phyloP scores from a whole-genome alignment of 2,329 filamentous ascomycete genomes.

The Claviceps monticola region DNA sequence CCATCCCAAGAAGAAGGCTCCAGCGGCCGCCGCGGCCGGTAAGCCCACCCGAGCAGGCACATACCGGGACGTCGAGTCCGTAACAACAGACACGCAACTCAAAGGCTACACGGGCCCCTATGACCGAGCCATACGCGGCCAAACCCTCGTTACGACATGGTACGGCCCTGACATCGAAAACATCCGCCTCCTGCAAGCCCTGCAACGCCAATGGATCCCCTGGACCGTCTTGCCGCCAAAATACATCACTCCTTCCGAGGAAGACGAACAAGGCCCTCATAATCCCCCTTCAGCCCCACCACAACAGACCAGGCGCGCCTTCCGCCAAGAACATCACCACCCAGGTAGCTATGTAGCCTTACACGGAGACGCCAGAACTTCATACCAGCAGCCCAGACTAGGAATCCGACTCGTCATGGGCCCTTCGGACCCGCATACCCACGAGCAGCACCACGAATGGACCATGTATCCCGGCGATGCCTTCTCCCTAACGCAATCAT shows the following conservation, averaged over 20 bases:
- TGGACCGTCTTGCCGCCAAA: slow-evolving; percentile 27
- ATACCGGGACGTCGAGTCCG: slow-evolving; percentile 20
- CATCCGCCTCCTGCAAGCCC: slow-evolving; percentile 21
- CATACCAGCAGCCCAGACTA: slow-evolving; percentile 15
- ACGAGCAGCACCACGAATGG: slow-evolving; percentile 11
- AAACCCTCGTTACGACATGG: slow-evolving; percentile 23
- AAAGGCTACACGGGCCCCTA: slow-evolving; percentile 23
- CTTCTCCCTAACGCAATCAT: slow-evolving; percentile 14
- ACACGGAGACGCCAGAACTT: slow-evolving; percentile 13
- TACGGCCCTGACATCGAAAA: slow-evolving; percentile 26
- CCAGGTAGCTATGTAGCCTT: slow-evolving; percentile 3
- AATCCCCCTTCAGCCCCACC: neutral
- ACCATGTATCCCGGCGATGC: slow-evolving; percentile 15
- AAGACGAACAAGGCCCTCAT: slow-evolving; percentile 8
- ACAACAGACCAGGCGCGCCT: neutral
- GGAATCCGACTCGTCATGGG: slow-evolving; percentile 22
- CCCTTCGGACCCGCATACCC: slow-evolving; percentile 1
- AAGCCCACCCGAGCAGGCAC: neutral
- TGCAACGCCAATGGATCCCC: slow-evolving; percentile 27
- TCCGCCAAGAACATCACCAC: neutral
- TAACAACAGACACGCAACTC: slow-evolving; percentile 18
- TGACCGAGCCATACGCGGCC: slow-evolving; percentile 19
- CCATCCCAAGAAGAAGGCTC: neutral
- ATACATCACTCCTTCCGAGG: slow-evolving; percentile 9
- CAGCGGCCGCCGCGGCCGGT: neutral